Evolutionary conservation across 2,329 filamentous ascomycete genomes (phyloP).

Genomic region (Scopulariopsis brevicaulis): DNA sequence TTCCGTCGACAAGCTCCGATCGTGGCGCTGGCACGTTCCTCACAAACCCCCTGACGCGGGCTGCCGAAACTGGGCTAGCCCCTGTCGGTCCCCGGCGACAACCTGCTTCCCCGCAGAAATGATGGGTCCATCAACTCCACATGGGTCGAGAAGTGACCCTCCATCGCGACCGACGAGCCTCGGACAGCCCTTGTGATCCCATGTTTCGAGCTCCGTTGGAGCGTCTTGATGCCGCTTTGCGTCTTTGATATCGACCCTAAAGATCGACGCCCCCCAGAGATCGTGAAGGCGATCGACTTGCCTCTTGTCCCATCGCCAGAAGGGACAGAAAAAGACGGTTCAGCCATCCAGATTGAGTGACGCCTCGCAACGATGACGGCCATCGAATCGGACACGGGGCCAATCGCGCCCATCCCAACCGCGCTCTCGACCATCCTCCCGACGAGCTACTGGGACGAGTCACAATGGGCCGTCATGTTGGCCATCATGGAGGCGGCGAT

Average conservation of each 20-base stretch:
- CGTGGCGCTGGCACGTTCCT: neutral
- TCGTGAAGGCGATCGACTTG: neutral
- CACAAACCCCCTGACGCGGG: neutral
- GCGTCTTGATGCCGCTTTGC: neutral
- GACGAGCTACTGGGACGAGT: conserved; percentile 27
- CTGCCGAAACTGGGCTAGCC: neutral
- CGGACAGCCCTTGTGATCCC: neutral
- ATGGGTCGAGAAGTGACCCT: neutral
- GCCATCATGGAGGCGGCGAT: conserved; percentile 47
- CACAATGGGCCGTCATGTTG: conserved; percentile 42
- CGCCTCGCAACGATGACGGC: neutral
- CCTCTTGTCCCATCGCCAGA: neutral
- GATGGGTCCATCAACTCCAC: neutral
- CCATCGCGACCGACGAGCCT: neutral
- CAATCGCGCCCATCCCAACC: neutral
- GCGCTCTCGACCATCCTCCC: conserved; percentile 10
- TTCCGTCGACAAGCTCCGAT: neutral
- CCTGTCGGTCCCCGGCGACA: neutral
- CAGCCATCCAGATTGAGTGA: neutral
- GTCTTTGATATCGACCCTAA: neutral
- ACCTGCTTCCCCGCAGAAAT: neutral
- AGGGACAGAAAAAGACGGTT: neutral
- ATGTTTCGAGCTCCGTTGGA: neutral
- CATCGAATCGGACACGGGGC: neutral
- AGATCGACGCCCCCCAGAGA: neutral